Conservation (phyloP, 371 early-diverging fungal genomes). For the Mucor plumbeus region DNA sequence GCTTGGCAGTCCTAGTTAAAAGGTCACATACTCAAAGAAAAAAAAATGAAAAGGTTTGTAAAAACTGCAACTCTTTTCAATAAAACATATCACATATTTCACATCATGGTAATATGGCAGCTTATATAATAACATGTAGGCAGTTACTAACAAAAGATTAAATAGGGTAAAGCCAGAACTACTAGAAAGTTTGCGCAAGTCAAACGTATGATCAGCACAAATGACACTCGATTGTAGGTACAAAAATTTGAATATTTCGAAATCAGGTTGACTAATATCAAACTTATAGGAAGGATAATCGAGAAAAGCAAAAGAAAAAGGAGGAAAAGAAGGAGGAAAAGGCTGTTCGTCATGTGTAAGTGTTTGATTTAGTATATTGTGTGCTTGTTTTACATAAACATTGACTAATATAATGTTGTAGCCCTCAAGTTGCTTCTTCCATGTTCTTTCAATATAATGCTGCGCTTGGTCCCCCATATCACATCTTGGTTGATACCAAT, state of each 20-base stretch:
- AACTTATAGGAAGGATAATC: slow-evolving; percentile 71
- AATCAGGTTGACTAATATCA: background rate
- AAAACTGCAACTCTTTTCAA: background rate
- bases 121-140: background rate
- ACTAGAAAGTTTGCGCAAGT: slow-evolving; percentile 93
- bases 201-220: slow-evolving; percentile 91
- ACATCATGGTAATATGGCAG: background rate
- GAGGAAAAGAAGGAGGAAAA: slow-evolving; percentile 73
- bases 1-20: no score
- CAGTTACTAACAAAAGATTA: background rate
- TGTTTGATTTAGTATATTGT: background rate
- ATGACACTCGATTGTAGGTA: slow-evolving; percentile 84
- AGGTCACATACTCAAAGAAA: no score
- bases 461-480: slow-evolving; percentile 98
- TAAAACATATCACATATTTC: background rate
- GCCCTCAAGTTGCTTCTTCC: slow-evolving; percentile 92
- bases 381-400: background rate
- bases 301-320: slow-evolving; percentile 78
- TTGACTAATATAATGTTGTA: slow-evolving; percentile 20
- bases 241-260: background rate
- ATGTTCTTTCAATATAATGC: slow-evolving; percentile 98
- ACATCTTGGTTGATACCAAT: slow-evolving; percentile 99
- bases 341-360: slow-evolving; percentile 83
- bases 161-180: slow-evolving; percentile 89
- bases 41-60: no score